A percentile compares a stretch with the other conserved stretches of the same genome.
phyloP scores from a whole-genome alignment of 768 basidiomycete species.

The Suillus americanus region DNA sequence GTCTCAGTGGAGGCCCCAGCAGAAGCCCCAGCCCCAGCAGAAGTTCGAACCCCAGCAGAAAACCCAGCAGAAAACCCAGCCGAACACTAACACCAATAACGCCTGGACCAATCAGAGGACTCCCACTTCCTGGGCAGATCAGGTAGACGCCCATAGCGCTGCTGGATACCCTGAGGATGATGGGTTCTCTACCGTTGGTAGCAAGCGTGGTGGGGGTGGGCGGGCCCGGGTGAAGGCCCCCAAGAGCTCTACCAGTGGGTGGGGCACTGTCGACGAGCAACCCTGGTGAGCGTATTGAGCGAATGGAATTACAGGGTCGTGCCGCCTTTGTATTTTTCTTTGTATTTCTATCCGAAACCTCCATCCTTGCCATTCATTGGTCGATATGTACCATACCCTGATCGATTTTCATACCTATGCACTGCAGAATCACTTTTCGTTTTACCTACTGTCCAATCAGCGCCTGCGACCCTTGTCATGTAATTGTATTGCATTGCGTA shows the following conservation, averaged over 20 bases:
- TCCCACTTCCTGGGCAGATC: conserved; percentile 28
- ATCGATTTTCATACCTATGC: background rate
- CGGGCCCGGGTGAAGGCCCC: conserved; percentile 4
- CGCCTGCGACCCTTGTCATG: background rate
- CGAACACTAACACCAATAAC: background rate
- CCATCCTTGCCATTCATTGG: background rate
- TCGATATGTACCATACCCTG: background rate
- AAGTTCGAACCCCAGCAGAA: conserved; percentile 8
- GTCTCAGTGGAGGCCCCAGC: background rate
- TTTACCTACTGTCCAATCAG: background rate
- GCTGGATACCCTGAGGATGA: conserved; percentile 3
- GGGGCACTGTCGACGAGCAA: conserved; percentile 22
- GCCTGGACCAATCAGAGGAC: conserved; percentile 1
- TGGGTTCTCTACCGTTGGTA: conserved; percentile 5
- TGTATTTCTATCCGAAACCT: background rate
- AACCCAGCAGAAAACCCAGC: background rate
- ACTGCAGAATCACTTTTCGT: background rate
- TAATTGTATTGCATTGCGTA: background rate
- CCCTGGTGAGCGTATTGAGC: conserved; percentile 20
- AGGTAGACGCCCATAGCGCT: conserved; percentile 21
- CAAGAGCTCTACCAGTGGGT: conserved; percentile 25
- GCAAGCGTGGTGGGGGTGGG: conserved; percentile 13
- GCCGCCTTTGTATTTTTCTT: background rate
- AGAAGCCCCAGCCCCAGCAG: conserved; percentile 11
- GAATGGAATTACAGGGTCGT: no score